Evolutionary conservation across 192 early-diverging fungal species (phyloP).

Genomic region (Chytriomyces confervae): DNA sequence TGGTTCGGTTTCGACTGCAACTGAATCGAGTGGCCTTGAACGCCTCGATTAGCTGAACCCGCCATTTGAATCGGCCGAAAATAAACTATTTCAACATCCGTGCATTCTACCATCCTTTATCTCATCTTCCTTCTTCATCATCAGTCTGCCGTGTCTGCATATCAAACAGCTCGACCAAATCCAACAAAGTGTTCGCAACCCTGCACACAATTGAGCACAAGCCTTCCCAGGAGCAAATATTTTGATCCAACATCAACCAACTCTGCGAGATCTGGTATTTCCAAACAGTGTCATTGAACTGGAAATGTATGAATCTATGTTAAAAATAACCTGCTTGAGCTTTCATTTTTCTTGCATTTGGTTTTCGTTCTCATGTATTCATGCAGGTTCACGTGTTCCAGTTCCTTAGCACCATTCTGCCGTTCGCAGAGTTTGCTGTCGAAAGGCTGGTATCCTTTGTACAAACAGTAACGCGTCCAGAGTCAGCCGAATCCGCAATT

Average conservation of each 20-base stretch:
- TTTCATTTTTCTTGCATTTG: too few species aligned
- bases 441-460: conserved; percentile 25
- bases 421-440: conserved; percentile 19
- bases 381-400: conserved; percentile 47
- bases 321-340: not conserved
- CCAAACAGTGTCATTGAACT: conserved; percentile 36
- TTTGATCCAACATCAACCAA: conserved; percentile 9
- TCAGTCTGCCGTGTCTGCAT: not conserved
- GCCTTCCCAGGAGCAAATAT: not conserved
- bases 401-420: conserved; percentile 36
- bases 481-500: too few species aligned
- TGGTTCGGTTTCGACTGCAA: conserved; percentile 1
- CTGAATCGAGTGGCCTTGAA: too few species aligned
- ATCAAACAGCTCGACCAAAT: conserved; percentile 6
- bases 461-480: too few species aligned
- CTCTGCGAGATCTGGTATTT: conserved; percentile 19
- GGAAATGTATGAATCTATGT: conserved; percentile 54
- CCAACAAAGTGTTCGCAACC: conserved; percentile 1
- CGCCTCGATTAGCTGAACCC: too few species aligned
- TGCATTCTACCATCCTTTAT: too few species aligned
- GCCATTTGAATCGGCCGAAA: too few species aligned
- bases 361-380: not conserved
- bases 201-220: not conserved
- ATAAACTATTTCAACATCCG: too few species aligned
- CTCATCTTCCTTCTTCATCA: too few species aligned